Conservation (phyloP, 148 eudicot genomes). For the Camellia granthamiana region DNA sequence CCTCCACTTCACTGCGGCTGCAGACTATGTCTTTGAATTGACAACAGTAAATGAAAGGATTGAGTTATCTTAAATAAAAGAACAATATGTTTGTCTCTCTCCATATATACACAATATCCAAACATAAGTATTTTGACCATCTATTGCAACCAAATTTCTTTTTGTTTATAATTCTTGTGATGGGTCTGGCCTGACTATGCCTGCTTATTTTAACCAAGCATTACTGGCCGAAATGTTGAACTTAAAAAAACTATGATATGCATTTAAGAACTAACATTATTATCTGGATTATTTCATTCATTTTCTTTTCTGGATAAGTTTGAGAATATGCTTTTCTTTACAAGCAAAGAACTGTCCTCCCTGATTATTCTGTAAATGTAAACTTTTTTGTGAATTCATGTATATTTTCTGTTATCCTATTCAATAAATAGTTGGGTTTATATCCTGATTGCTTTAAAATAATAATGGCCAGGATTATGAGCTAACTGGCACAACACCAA, state of each 20-base stretch:
- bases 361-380: not conserved
- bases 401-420: not conserved
- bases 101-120: no score
- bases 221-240: not conserved
- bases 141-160: not conserved
- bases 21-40: no score
- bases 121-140: not conserved
- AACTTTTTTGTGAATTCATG: no score
- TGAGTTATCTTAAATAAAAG: no score
- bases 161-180: not conserved
- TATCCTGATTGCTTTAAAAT: not conserved
- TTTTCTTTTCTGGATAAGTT: not conserved
- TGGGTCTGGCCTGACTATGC: not conserved
- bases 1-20: no score
- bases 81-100: no score
- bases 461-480: conserved; percentile 66
- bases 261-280: not conserved
- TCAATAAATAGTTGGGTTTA: not conserved
- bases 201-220: not conserved
- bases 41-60: no score
- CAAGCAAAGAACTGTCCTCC: not conserved
- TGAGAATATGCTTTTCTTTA: not conserved
- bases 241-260: not conserved
- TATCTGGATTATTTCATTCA: not conserved
- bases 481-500: conserved; percentile 82